Base-by-base conservation (phyloP, 2,329 filamentous ascomycete genomes). In the Trichoderma atroviride region DNA sequence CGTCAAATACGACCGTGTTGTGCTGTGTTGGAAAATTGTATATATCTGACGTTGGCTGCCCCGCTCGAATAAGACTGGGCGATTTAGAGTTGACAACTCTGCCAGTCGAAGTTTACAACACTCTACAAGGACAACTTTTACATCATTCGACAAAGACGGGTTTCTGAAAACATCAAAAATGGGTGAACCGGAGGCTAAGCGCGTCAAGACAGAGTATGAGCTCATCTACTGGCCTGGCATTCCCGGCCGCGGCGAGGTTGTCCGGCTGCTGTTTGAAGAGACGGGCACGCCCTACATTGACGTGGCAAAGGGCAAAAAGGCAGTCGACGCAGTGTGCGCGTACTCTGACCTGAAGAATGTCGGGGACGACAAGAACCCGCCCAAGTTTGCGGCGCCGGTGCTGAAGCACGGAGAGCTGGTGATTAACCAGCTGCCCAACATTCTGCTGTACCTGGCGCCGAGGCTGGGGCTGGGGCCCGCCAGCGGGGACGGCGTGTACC, bases 181-280 rank as follows among this genome's bases (percentile, higher is more conserved):
- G 65, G 57, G 47, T 43, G 53, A 66, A 52, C 65, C 65, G 1
- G 57, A 61, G 33, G n/a, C 57, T 11, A 78, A 61, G 65, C 65
- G 57, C 73, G 83, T 56, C 61, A 69, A 60, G n/a, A 69, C 59
- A 5, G 68, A 57, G 19, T 92, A 91, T 76, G 83, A 89, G 72
- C 85, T 92, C 69, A 83, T 92, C 76, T 94, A 94, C 84, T 92
- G 90, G 87, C 90, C 90, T 22, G 79, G 79, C 22, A 81, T 93
- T 31, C 92, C 92, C 40, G 92, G 92, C 52, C 90, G 92, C 60
- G 92, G 89, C 71, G 92, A 95, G 77, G 88, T 88, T 77, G 81
- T 94, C 76, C 91, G 92, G 27, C 86, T 95, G 13, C 85, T 85
- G 19, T 87, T 95, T 73, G 92, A 94, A 80, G 91, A 91, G 64